phyloP scores from a whole-genome alignment of 192 early-diverging fungal species.

The Rhizophagus sp. region DNA sequence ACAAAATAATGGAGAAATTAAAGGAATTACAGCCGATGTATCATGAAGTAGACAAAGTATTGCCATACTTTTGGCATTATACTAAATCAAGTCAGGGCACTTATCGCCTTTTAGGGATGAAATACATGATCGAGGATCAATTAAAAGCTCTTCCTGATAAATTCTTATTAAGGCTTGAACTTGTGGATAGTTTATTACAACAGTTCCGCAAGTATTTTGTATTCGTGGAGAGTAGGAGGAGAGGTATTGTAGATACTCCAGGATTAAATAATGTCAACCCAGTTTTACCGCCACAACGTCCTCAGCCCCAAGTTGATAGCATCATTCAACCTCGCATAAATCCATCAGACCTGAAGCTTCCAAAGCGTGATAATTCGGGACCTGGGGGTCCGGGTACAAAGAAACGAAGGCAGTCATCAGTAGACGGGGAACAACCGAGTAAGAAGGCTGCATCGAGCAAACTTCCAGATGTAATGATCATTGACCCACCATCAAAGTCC shows the following conservation, averaged over 20 bases:
- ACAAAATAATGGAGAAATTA: background rate
- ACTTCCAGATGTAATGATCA: background rate
- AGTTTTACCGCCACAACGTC: background rate
- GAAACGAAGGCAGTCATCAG: background rate
- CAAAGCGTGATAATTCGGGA: background rate
- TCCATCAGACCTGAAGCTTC: background rate
- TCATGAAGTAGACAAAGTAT: slow-evolving; percentile 10
- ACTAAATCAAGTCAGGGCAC: slow-evolving; percentile 5
- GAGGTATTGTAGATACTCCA: background rate
- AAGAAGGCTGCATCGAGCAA: background rate
- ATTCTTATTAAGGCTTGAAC: background rate
- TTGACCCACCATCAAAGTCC: background rate
- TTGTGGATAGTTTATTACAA: background rate
- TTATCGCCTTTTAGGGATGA: background rate
- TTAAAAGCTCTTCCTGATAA: slow-evolving; percentile 11
- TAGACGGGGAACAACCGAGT: background rate
- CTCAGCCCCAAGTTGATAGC: background rate
- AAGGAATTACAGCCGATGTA: slow-evolving; percentile 1
- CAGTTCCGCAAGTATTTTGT: slow-evolving; percentile 13
- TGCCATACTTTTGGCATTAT: slow-evolving; percentile 20
- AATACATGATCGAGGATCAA: slow-evolving; percentile 24
- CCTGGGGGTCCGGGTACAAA: background rate
- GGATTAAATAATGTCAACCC: background rate
- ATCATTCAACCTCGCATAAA: background rate
- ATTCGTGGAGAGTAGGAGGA: background rate